Evolutionary conservation across 2,329 filamentous ascomycete genomes (phyloP), one percentile per base, ranked within the genome.

Genomic region (Niveomyces coronatus): DNA sequence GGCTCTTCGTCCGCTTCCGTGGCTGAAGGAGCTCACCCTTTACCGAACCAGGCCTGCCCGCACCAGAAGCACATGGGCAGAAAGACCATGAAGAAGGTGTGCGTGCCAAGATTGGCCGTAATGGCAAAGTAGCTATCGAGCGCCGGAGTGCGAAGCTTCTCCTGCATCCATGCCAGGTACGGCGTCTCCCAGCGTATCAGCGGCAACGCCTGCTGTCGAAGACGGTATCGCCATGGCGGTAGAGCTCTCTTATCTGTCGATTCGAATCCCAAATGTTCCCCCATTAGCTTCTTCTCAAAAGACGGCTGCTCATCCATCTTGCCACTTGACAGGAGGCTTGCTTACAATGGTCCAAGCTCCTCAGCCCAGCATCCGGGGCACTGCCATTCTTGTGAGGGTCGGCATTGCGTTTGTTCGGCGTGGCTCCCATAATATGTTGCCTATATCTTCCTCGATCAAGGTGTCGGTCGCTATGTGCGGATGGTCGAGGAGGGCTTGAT

Each of bases 81-180:
- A 42, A 86, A 82, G 48, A 94, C 74, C 88, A 96, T 96, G 69
- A 95, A 98, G 67, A 95, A 96, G 1, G 91, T 98, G 62, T 98
- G 91, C 1, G 91, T 98, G 47, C 91, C 86, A 39, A 96, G 74
- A 60, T 96, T 98, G 46, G 91, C 91, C 1, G 88, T 94, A 47
- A 93, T 85, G 35, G 91, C 89, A 62, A 98, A 98, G 67, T 95
- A 98, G 45, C 85, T 85, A 62, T 98, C 91, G 52, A 96, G 79
- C 8, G 83, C 74, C 1, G 86, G 85, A 15, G 85, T 82, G 53
- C 89, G 83, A 56, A 89, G 62, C 56, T 69, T 77, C 48, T 80
- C 73, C 69, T 98, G 91, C 54, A 94, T 65, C 64, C 76, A 81
- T 41, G 89, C 89, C 14, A 98, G 78, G 61, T 94, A 91, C 1